Base-by-base conservation (phyloP, 2,329 filamentous ascomycete species). In the Sporothrix inflata region DNA sequence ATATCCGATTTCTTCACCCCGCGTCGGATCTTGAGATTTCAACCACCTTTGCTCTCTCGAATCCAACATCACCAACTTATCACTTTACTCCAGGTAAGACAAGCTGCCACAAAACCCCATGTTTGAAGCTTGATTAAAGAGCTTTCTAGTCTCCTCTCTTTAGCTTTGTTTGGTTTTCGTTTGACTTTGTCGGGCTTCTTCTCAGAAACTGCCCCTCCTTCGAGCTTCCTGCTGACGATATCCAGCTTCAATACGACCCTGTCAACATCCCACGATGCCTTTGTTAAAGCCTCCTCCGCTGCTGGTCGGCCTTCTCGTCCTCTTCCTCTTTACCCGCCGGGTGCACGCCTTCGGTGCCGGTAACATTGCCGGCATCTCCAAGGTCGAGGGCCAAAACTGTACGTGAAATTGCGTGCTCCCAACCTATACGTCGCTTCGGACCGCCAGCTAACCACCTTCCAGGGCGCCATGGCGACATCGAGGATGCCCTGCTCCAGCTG, bases 381-480 rank as follows among this genome's bases (percentile, higher is more conserved):
- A 90, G 79, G 86, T 97, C 70, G 93, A 96, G 81, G 94, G 93
- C 75, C 87, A 93, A 80, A 97, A 97, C 81, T 97, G 89, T 91
- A 78, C 74, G 88, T 82, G 16, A 19, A 30, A 42, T 9, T 19
- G 60, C 21, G n/a, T 30, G 19, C 30, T 27, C 21, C 3, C 27
- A 30, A 38, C 4, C 9, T 12, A 30, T 4, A 5, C 30, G 12
- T 34, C 14, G 7, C 16, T 61, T 16, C 30, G 21, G 19, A 11
- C 24, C 40, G 27, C 16, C 4, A 24, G 27, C 63, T 55, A 14
- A 57, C 69, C 7, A 16, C 12, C 14, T 5, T 45, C 61, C 76
- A 91, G 88, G 91, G 91, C 91, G 92, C 76, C 92, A 95, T 87
- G 92, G 92, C 78, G 94, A 98, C 81, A 97, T 98, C 78, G 94